Base-by-base conservation (phyloP, 2,329 filamentous ascomycete species). In the Immersiporthe knoxdaviesiana region DNA sequence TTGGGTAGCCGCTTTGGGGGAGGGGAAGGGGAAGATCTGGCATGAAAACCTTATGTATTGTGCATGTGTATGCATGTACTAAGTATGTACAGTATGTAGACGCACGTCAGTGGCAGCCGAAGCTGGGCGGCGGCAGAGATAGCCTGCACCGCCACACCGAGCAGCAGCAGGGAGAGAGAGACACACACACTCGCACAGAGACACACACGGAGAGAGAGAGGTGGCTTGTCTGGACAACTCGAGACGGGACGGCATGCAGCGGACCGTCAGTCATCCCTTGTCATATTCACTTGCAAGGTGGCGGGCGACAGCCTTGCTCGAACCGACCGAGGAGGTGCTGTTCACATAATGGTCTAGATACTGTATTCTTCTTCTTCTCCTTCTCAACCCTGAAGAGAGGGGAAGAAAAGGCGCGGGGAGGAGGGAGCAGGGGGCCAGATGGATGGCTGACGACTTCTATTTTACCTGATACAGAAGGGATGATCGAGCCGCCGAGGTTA, bases 121-220 rank as follows among this genome's bases (percentile, higher is more conserved):
- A 8, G 6, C 54, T 5, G n/a, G n/a, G n/a, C n/a, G n/a, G 54
- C 30, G 41, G 16, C 47, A 44, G 56, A n/a, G 47, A 66, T 21
- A 52, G 44, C 18, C 4, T 62, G 68, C 68, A 70, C 68, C 56
- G 68, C 68, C 68, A 68, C 68, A 70, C 54, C 61, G 44, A 30
- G 44, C 44, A 8, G 18, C 21, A n/a, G 44, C 21, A 47, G 7
- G 7, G 16, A 7, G 16, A 44, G 39, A 41, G 39, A 41, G 39
- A 41, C 39, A n/a, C n/a, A n/a, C n/a, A n/a, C n/a, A n/a, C n/a
- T n/a, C n/a, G n/a, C n/a, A n/a, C n/a, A n/a, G n/a, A n/a, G n/a
- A n/a, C n/a, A n/a, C 39, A 16, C 14, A 41, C 39, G 5, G 1
- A 44, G 37, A 39, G 37, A 39, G 37, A 12, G 37, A 10, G 2